A percentile compares a stretch with the other conserved stretches of the same genome.
Evolutionary conservation across 1,139 yeast genomes (phyloP).

Genomic region (Debaryomycetaceae sp.): DNA sequence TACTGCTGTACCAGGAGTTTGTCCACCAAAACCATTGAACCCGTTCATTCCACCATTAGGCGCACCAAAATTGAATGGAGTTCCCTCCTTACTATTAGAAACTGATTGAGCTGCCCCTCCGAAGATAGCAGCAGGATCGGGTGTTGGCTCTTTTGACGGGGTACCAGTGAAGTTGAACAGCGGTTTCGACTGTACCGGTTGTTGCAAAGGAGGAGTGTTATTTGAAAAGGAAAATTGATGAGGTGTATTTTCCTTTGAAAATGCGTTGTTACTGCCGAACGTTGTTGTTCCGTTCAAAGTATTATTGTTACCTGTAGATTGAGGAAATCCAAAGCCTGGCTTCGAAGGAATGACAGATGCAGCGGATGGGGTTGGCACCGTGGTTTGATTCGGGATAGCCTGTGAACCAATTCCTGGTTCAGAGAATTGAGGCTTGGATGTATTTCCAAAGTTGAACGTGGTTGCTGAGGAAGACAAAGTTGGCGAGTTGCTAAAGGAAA

Average conservation of each 20-base stretch:
- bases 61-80: slow-evolving; percentile 7
- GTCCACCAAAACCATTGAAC: not conserved
- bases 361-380: slow-evolving; percentile 1
- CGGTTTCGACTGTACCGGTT: slow-evolving; percentile 5
- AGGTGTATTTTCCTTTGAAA: not conserved
- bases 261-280: not conserved
- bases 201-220: not conserved
- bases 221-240: not conserved
- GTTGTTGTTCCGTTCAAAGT: not conserved
- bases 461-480: slow-evolving; percentile 4
- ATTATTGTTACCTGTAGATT: not conserved
- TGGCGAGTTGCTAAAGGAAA: slow-evolving; percentile 10
- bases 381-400: not conserved
- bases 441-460: slow-evolving; percentile 11
- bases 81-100: slow-evolving; percentile 7
- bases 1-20: slow-evolving; percentile 1
- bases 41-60: not conserved
- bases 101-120: slow-evolving; percentile 7
- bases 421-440: slow-evolving; percentile 4
- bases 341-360: slow-evolving; percentile 1
- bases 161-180: slow-evolving; percentile 17
- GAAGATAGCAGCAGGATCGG: slow-evolving; percentile 27
- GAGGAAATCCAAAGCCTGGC: slow-evolving; percentile 3
- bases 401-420: not conserved
- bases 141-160: slow-evolving; percentile 18